Conservation (phyloP, 1,139 yeast species). For the Pichia sp. region DNA sequence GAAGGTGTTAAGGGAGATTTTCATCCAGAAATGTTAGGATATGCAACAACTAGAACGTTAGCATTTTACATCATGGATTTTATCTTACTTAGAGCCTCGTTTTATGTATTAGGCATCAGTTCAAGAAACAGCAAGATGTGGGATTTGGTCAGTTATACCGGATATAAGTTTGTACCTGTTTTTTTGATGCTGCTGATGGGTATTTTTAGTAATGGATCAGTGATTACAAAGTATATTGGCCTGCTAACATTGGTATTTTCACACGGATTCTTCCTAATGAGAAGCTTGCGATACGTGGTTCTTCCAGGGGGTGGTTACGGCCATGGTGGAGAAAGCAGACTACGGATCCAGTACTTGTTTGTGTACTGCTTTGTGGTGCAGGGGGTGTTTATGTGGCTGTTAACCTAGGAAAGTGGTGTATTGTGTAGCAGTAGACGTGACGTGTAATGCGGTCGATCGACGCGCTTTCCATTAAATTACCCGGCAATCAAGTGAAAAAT, state of each 20-base stretch:
- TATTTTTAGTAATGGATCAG: slow-evolving; percentile 32
- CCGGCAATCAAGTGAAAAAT: background rate
- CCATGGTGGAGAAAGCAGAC: slow-evolving; percentile 39
- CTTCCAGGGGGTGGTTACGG: slow-evolving; percentile 48
- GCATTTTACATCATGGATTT: slow-evolving; percentile 77
- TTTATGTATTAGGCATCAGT: slow-evolving; percentile 53
- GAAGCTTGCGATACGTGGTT: slow-evolving; percentile 76
- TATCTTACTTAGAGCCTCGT: slow-evolving; percentile 51
- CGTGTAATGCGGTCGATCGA: background rate
- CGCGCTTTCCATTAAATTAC: background rate
- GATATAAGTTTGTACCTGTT: slow-evolving; percentile 88
- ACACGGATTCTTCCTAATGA: slow-evolving; percentile 66
- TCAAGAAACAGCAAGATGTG: slow-evolving; percentile 45
- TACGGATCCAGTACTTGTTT: slow-evolving; percentile 80
- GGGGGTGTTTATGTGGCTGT: slow-evolving; percentile 36
- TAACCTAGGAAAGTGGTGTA: slow-evolving; percentile 15
- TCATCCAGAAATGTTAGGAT: slow-evolving; percentile 89
- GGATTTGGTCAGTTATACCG: slow-evolving; percentile 85
- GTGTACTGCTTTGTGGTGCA: slow-evolving; percentile 82
- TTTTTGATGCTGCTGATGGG: slow-evolving; percentile 49
- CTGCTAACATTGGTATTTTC: slow-evolving; percentile 43
- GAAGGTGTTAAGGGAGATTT: slow-evolving; percentile 87
- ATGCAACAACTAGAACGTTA: slow-evolving; percentile 82
- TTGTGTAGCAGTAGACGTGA: background rate
- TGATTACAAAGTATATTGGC: slow-evolving; percentile 34